A percentile compares a stretch with the other conserved stretches of the same genome.
Evolutionary conservation across 1,284 basidiomycete species (phyloP).

Genomic region (Marasmius tenuissimus): DNA sequence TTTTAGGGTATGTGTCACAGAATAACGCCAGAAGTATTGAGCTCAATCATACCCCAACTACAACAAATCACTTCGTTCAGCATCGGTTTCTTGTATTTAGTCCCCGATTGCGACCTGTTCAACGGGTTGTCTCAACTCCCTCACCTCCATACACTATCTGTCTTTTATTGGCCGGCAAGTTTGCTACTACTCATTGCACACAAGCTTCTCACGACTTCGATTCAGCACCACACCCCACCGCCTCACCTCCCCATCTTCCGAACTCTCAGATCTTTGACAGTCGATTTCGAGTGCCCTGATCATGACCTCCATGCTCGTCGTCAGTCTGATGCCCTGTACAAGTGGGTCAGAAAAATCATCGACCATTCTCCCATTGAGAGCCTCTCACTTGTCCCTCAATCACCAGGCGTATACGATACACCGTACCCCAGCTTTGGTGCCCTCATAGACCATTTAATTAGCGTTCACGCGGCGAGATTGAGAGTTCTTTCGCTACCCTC

Average conservation of each 20-base stretch:
- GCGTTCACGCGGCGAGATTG: slow-evolving; percentile 35
- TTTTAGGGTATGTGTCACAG: slow-evolving; percentile 11
- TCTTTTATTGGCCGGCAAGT: slow-evolving; percentile 5
- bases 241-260: slow-evolving; percentile 27
- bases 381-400: slow-evolving; percentile 30
- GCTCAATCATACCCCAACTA: slow-evolving; percentile 4
- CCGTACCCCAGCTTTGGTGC: slow-evolving; percentile 36
- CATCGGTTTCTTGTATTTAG: slow-evolving; percentile 12
- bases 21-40: slow-evolving; percentile 13
- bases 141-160: background rate
- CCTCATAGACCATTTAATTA: slow-evolving; percentile 40
- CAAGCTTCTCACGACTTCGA: background rate
- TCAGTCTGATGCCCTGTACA: slow-evolving; percentile 36
- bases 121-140: slow-evolving; percentile 3
- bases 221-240: slow-evolving; percentile 44
- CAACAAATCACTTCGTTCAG: slow-evolving; percentile 3
- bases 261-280: slow-evolving; percentile 39
- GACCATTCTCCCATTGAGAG: slow-evolving; percentile 36
- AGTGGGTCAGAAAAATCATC: slow-evolving; percentile 44
- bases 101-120: slow-evolving; percentile 11
- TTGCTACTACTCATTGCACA: background rate
- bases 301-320: slow-evolving; percentile 16
- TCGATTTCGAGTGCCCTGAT: slow-evolving; percentile 26
- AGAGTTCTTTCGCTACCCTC: slow-evolving; percentile 34
- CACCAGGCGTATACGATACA: slow-evolving; percentile 10